Percentiles rank a stretch among this genome's conserved stretches.
These are phyloP conservation scores for Acanthamoeba royreba DNA, from an alignment of 208 protist species.

Conservation along the genomic window DNA sequence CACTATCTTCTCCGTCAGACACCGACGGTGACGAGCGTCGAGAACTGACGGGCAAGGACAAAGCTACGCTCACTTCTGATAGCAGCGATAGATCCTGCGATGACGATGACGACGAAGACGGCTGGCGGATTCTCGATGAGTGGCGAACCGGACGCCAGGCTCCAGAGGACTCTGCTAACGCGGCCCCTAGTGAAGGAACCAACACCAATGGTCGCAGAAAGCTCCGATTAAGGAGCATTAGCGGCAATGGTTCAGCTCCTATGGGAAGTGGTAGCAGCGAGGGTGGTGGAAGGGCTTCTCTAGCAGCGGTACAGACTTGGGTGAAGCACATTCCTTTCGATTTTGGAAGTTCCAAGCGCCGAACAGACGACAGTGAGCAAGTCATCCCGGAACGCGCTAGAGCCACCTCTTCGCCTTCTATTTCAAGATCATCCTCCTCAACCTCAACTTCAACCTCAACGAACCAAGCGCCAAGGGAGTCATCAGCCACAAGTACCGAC, in stretches of 20 bases:
- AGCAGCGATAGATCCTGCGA: neutral
- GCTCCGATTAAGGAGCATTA: neutral
- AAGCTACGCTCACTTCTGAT: neutral
- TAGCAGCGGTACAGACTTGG: neutral
- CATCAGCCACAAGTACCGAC: too few species aligned
- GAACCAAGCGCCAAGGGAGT: too few species aligned
- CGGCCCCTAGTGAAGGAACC: neutral
- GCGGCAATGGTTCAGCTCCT: too few species aligned
- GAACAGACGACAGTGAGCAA: neutral
- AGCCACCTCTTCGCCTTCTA: too few species aligned
- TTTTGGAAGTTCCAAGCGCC: neutral
- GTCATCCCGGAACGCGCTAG: too few species aligned
- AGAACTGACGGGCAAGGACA: neutral
- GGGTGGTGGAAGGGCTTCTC: neutral
- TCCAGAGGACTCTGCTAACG: neutral
- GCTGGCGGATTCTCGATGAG: constrained; percentile 8
- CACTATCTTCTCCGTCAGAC: neutral
- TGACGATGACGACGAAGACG: neutral
- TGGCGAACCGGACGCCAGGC: neutral
- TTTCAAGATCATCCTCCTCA: too few species aligned
- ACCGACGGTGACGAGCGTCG: neutral
- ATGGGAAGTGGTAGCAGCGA: neutral
- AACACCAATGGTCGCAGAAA: neutral
- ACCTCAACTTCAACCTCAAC: too few species aligned
- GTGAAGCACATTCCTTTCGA: constrained; percentile 29